Percentiles rank a stretch among this genome's conserved stretches.
phyloP scores from a whole-genome alignment of 768 basidiomycete species.

The Tephrocybe sp. region DNA sequence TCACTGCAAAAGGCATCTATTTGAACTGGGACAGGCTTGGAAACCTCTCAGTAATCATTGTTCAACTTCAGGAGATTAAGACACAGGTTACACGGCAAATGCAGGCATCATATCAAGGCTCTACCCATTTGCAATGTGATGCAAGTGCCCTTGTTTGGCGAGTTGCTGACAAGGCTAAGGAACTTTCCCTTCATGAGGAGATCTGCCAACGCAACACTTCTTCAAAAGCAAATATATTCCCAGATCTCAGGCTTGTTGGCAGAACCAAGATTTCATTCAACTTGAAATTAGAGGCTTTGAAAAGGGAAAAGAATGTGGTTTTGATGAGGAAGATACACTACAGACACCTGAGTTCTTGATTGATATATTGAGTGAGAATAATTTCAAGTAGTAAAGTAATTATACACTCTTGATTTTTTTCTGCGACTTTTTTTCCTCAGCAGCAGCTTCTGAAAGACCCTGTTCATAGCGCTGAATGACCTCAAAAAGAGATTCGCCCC shows the following conservation, averaged over 20 bases:
- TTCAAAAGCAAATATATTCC: conserved; percentile 14
- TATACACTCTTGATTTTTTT: no score
- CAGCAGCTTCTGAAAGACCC: no score
- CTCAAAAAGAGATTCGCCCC: no score
- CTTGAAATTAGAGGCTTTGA: no score
- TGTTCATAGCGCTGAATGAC: no score
- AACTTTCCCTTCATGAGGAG: conserved; percentile 15
- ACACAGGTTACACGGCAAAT: conserved; percentile 24
- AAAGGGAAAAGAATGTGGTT: no score
- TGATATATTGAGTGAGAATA: no score
- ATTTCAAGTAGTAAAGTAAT: no score
- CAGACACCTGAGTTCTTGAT: no score
- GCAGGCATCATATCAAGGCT: conserved; percentile 22
- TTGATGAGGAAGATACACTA: no score
- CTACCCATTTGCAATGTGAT: conserved; percentile 22
- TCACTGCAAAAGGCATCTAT: conserved; percentile 29
- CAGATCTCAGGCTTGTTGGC: conserved; percentile 14
- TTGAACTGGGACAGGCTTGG: conserved; percentile 29
- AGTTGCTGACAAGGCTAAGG: conserved; percentile 19
- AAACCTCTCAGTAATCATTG: conserved; percentile 26
- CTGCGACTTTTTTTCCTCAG: no score
- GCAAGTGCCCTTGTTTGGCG: conserved; percentile 17
- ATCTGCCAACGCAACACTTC: neutral
- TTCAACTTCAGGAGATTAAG: conserved; percentile 24
- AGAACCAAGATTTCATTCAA: no score